Evolutionary conservation across 1,284 basidiomycete genomes (phyloP), one percentile per base, ranked within the genome.

Genomic region (Trichosporon sp.): DNA sequence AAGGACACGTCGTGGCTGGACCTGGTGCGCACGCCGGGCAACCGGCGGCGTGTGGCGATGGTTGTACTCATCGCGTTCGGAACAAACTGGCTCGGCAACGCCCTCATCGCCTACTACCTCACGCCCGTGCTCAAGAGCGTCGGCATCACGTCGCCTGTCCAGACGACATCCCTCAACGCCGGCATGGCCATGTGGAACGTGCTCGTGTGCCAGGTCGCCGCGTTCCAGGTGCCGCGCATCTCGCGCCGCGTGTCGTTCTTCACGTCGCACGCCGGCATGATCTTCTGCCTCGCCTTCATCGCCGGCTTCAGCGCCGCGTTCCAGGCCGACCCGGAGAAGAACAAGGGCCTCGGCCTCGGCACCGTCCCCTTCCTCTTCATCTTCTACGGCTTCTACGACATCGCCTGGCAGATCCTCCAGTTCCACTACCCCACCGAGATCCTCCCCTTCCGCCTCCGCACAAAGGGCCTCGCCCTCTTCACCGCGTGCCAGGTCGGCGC

Each of bases 21-120:
- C 66, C 79, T 81, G 68, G 68, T 81, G 62, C 68, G 67, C 31
- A 80, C 78, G 0, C 66, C 65, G 0, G 79, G 73, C 3, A 81
- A 81, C 71, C 72, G 77, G 12, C 67, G 75, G n/a, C 75, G 80
- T 9, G 70, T 80, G 3, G 73, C 71, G 64, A 70, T 80, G 42
- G 66, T 74, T 53, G 66, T 78, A n/a, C 69, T 85, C 73, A 77
- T 88, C 58, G 87, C 87, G 13, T 69, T 72, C 62, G 68, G 66
- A 60, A 69, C 71, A 18, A 70, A 75, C 71, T 90, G 89, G 89
- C 87, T 87, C 35, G 88, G 88, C 11, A 77, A 76, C 64, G 77
- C 75, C 51, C 74, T 78, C 34, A 70, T 78, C 66, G 70, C 75
- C 25, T 77, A 76, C 73, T 77, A 78, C 67, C 71, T 79, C 53